phyloP scores from a whole-genome alignment of 2,329 filamentous ascomycete species.

The Talaromyces sp. region DNA sequence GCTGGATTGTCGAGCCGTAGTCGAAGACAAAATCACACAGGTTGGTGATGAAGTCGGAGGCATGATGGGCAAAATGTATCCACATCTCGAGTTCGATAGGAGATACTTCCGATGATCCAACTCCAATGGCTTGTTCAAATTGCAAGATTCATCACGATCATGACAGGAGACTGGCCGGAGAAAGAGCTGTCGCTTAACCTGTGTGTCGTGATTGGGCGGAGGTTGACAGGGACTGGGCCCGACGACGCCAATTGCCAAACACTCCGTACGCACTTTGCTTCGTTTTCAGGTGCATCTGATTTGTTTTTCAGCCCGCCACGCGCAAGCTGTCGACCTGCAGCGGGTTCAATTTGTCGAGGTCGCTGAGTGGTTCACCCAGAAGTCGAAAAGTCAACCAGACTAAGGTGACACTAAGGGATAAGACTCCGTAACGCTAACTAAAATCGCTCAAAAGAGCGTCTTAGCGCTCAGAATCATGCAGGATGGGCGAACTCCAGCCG shows the following conservation, averaged over 20 bases:
- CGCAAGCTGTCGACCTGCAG: neutral
- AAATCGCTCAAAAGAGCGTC: neutral
- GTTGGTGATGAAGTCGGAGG: neutral
- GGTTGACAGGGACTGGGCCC: neutral
- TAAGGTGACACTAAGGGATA: neutral
- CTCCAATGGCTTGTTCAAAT: neutral
- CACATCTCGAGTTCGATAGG: conserved; percentile 2
- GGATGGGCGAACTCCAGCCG: neutral
- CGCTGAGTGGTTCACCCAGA: neutral
- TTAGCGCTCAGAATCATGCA: conserved; percentile 1
- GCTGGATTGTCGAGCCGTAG: neutral
- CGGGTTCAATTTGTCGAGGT: neutral
- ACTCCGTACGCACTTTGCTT: neutral
- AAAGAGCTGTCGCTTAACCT: neutral
- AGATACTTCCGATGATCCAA: neutral
- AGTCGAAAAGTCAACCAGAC: neutral
- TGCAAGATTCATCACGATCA: neutral
- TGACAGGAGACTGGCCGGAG: neutral
- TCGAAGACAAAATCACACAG: neutral
- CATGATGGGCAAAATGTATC: neutral
- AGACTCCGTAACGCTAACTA: neutral
- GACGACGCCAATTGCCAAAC: neutral
- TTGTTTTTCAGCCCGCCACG: conserved; percentile 16
- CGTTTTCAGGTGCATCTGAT: neutral
- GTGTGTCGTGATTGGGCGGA: neutral